Evolutionary conservation across 441 rosid species (phyloP).

Genomic region (Jatropha podagrica): DNA sequence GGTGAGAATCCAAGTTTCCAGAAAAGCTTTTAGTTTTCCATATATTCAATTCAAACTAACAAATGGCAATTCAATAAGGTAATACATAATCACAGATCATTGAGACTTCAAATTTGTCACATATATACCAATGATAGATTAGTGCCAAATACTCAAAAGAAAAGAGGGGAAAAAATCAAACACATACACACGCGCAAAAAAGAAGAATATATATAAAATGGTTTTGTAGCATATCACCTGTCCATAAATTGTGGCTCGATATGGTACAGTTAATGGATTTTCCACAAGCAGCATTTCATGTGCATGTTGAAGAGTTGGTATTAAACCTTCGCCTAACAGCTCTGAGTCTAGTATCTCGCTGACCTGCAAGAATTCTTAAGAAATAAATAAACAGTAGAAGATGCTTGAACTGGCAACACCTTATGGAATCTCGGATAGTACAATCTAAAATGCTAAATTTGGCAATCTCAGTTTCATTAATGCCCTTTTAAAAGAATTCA

Average conservation of each 20-base stretch:
- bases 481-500: not conserved
- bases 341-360: constrained; percentile 97
- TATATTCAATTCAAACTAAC: not conserved
- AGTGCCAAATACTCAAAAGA: not conserved
- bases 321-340: constrained; percentile 92
- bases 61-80: not conserved
- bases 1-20: constrained; percentile 2
- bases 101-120: not conserved
- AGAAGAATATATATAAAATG: not conserved
- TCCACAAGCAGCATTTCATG: constrained; percentile 81
- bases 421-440: not conserved
- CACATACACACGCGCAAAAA: not conserved
- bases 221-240: constrained; percentile 52
- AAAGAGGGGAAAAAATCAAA: not conserved
- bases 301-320: constrained; percentile 94
- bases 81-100: not conserved
- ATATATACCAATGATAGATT: not conserved
- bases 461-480: not conserved
- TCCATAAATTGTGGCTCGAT: constrained; percentile 78
- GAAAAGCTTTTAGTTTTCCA: not conserved
- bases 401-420: constrained; percentile 13
- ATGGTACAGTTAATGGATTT: constrained; percentile 80
- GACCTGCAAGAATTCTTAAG: constrained; percentile 48
- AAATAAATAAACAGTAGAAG: not conserved
- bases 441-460: not conserved